Evolutionary conservation across 2,329 filamentous ascomycete genomes (phyloP).

Genomic region (Drechslerella stenobrocha): DNA sequence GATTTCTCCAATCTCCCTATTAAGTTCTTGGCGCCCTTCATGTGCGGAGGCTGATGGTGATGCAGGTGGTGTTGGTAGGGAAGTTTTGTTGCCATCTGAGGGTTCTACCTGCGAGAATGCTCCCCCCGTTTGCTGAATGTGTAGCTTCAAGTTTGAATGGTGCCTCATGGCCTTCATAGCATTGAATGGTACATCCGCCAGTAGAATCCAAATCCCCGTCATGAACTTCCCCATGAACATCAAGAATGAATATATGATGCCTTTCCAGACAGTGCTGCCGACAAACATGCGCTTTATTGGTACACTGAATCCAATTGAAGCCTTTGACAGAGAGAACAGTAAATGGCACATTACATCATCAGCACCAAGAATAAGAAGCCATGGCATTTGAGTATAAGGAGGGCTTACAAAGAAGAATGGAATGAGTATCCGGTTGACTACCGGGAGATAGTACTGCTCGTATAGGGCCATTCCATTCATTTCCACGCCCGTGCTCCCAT

Average conservation of each 20-base stretch:
- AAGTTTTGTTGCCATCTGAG: background rate
- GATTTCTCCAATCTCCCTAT: background rate
- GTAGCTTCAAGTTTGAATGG: too few species aligned
- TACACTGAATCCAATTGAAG: slow-evolving; percentile 74
- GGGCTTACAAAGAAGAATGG: slow-evolving; percentile 71
- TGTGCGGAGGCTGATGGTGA: background rate
- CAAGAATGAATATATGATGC: slow-evolving; percentile 70
- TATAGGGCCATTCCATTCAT: slow-evolving; percentile 53
- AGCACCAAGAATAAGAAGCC: background rate
- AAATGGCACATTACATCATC: background rate
- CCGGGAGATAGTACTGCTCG: slow-evolving; percentile 56
- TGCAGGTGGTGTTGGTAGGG: slow-evolving; percentile 3
- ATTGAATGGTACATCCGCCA: slow-evolving; percentile 50
- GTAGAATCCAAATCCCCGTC: slow-evolving; percentile 65
- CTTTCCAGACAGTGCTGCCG: slow-evolving; percentile 69
- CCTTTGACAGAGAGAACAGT: slow-evolving; percentile 53
- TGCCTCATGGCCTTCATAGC: slow-evolving; percentile 51
- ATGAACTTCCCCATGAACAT: slow-evolving; percentile 68
- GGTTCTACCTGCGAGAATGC: background rate
- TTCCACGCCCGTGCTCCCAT: background rate
- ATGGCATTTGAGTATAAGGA: background rate
- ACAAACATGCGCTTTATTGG: slow-evolving; percentile 72
- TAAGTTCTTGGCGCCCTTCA: background rate
- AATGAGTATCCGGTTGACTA: slow-evolving; percentile 62
- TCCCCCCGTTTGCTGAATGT: too few species aligned